phyloP scores from a whole-genome alignment of 2,329 filamentous ascomycete species.

The Fusarium sublunatum region DNA sequence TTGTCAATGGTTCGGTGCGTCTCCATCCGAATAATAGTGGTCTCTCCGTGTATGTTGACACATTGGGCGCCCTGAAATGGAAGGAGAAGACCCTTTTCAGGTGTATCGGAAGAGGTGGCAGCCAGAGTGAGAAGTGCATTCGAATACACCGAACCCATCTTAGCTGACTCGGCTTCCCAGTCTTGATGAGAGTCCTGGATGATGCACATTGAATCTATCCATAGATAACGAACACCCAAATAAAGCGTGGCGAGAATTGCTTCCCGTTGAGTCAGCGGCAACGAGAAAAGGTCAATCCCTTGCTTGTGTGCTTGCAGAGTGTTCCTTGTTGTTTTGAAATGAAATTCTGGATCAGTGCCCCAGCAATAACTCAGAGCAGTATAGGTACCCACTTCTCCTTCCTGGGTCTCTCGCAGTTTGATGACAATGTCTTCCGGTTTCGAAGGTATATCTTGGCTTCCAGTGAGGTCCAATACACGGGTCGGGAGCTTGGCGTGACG shows the following conservation, averaged over 20 bases:
- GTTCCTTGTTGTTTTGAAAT: neutral
- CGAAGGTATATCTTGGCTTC: neutral
- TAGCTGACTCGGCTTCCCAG: conserved; percentile 7
- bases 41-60: neutral
- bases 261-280: neutral
- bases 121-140: conserved; percentile 2
- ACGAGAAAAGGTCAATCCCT: neutral
- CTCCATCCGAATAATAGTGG: neutral
- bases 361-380: conserved; percentile 21
- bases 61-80: neutral
- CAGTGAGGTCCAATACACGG: neutral
- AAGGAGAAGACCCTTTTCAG: conserved; percentile 8
- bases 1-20: neutral
- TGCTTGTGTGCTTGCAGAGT: neutral
- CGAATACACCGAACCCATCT: conserved; percentile 4
- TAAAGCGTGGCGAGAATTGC: neutral
- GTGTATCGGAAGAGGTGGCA: neutral
- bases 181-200: conserved; percentile 16
- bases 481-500: neutral
- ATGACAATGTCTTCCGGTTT: neutral
- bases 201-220: conserved; percentile 20
- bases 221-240: neutral
- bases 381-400: neutral
- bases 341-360: neutral
- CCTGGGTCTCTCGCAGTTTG: neutral